phyloP scores from a whole-genome alignment of 352 stramenopile species.

The Discostella stelligera region DNA sequence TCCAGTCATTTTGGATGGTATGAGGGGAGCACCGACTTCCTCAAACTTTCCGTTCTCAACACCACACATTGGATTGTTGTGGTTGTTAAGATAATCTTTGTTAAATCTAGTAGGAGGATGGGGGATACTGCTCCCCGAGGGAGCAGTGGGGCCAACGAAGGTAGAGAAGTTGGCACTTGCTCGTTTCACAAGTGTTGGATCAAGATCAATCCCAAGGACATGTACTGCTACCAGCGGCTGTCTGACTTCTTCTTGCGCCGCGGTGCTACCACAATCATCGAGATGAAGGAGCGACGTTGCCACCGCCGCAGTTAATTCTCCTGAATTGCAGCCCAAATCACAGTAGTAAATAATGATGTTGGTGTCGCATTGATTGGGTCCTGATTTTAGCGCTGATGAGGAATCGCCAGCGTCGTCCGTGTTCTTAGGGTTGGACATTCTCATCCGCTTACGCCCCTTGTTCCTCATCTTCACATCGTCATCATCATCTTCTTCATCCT shows the following conservation, averaged over 20 bases:
- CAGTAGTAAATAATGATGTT: constrained; percentile 45
- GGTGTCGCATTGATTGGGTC: background rate
- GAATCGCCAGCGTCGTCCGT: constrained; percentile 12
- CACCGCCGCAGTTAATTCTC: constrained; percentile 56
- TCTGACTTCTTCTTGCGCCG: background rate
- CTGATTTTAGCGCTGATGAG: background rate
- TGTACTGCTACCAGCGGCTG: constrained; percentile 13
- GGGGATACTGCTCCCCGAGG: background rate
- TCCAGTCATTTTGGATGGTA: background rate
- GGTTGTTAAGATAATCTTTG: background rate
- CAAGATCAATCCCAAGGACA: constrained; percentile 57
- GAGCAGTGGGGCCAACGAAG: background rate
- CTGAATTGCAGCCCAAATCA: constrained; percentile 63
- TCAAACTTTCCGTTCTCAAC: background rate
- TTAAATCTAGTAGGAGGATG: background rate
- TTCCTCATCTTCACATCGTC: background rate
- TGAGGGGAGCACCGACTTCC: too few relatives aligned
- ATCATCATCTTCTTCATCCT: constrained; percentile 5
- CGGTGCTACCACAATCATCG: background rate
- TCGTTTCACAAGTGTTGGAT: constrained; percentile 47
- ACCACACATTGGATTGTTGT: background rate
- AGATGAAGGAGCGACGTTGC: constrained; percentile 6
- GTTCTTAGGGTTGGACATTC: background rate
- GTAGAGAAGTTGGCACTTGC: constrained; percentile 38
- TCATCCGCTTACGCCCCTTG: background rate